Evolutionary conservation across 257 asterid genomes (phyloP), one percentile per base, ranked within the genome.

Genomic region (Capsicum baccatum): DNA sequence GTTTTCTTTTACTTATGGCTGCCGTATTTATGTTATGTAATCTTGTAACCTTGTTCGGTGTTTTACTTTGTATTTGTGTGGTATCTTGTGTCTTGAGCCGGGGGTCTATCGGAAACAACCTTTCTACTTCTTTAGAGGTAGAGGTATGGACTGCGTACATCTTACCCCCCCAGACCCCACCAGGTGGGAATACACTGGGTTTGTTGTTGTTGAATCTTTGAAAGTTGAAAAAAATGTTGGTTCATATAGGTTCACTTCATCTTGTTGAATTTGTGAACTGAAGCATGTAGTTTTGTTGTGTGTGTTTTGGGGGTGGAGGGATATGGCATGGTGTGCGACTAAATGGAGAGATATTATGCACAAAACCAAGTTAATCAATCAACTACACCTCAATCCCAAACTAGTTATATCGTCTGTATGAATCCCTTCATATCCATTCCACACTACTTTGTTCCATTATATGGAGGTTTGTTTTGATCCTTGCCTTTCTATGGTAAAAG

Each of bases 341-440:
- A 52, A 74, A 52, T 52, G 63, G 63, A 76, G 21, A 76, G 26
- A 15, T 54, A 13, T 52, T 52, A 52, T 74, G 81, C 48, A 76
- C 15, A 76, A 76, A 52, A 76, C 48, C 81, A 76, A 76, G 80
- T 52, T 14, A 52, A 76, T 21, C 26, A 76, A 76, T 13, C 81
- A 52, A 76, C 15, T 37, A 52, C 21, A 33, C 44, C 48, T 76
- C 81, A 52, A 0, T 26, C 42, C 26, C 47, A 26, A 52, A 76
- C 48, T 26, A 52, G 81, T 26, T 76, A 9, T 63, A 13, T 52
- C 15, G 26, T 26, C 63, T 52, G 13, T 21, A 14, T 74, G 63
- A 76, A 26, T 76, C 81, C 81, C 81, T 52, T 76, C 81, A 7
- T 76, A 76, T 54, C 48, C 26, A 8, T 76, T 76, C 60, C 19